Base-by-base conservation (phyloP, 345 rosid species). In the Moricandia arvensis region DNA sequence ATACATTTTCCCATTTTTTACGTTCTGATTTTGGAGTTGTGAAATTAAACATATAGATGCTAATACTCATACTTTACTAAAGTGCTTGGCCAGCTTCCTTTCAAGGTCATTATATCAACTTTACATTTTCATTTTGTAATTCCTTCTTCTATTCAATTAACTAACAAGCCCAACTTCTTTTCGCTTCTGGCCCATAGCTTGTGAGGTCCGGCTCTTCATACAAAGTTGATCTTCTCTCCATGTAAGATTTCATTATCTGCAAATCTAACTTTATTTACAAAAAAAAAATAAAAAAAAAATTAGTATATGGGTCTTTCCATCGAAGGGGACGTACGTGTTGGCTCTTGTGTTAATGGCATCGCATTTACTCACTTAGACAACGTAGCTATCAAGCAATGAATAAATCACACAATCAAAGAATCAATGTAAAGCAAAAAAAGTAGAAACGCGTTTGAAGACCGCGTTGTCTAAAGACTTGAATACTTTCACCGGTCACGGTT, bases 401-500 rank as follows among this genome's bases (percentile, higher is more conserved):
- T 18, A 54, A 6, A 59, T 59, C 72, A 74, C 59, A 65, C 12
- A 54, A 51, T 35, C 12, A 57, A 58, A 54, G 3, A 62, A 13
- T 1, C 11, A 37, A 0, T n/a, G 17, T 18, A 18, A 59, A 67
- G 6, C 11, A 45, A 59, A 34, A 54, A 17, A 45, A n/a, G n/a
- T n/a, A 8, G 17, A 60, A 27, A 75, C 74, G 79, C 79, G 79
- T 68, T 49, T 75, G 68, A 60, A 68, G 54, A 68, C 79, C 63
- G 79, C 31, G 74, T 75, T 34, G 59, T 74, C 67, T 59, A 10
- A 41, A 41, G 47, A 38, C 58, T 47, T 37, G 21, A 38, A 9
- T 10, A 31, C 61, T 47, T 58, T 33, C 5, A 33, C 37, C 24
- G 26, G 16, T 45, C 47, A 27, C 67, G 29, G 12, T 59, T 67